Base-by-base conservation (phyloP, 208 protist genomes). In the Crithidia brevicula region DNA sequence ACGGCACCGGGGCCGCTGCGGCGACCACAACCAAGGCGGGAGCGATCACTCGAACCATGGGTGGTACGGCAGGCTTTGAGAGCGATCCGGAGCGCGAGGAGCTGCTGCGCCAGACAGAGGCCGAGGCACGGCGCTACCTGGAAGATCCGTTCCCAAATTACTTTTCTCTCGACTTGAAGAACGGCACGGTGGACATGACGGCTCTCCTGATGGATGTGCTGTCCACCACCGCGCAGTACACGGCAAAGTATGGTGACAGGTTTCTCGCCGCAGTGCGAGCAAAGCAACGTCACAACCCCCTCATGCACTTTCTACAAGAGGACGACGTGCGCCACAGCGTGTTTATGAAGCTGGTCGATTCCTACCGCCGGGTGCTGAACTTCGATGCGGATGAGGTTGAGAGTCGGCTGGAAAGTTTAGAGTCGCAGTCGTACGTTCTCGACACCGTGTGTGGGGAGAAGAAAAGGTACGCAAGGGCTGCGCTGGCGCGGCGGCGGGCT, bases 211-310 rank as follows among this genome's bases (percentile, higher is more conserved):
- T 94, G 60, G 86, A 86, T 36, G 77, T 93, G 58, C 88, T 96
- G 71, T 82, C 83, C 2, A 72, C 68, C 57, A 87, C 89, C 0
- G 91, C 91, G 36, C 91, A 96, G 80, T 96, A 94, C 75, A 77
- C 81, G 15, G 88, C 88, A 34, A 96, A 96, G 80, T 93, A 93
- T 67, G 91, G 91, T 10, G 84, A 90, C 3, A 70, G 56, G 8
- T 96, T 96, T 47, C 56, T 96, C 27, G 50, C 77, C 38, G 74
- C 80, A 18, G 67, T 96, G 23, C 60, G 75, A 51, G 67, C 64
- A 3, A 86, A 88, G 46, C 81, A 94, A 58, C 71, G 73, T 27
- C 80, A 82, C 69, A 91, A 94, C 70, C 74, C 81, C 1, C 59
- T 79, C 11, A 92, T 96, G 54, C 82, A 82, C 47, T 94, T 94